Base-by-base conservation (phyloP, 1,139 yeast genomes). In the Magnusiomyces tetraspermus region DNA sequence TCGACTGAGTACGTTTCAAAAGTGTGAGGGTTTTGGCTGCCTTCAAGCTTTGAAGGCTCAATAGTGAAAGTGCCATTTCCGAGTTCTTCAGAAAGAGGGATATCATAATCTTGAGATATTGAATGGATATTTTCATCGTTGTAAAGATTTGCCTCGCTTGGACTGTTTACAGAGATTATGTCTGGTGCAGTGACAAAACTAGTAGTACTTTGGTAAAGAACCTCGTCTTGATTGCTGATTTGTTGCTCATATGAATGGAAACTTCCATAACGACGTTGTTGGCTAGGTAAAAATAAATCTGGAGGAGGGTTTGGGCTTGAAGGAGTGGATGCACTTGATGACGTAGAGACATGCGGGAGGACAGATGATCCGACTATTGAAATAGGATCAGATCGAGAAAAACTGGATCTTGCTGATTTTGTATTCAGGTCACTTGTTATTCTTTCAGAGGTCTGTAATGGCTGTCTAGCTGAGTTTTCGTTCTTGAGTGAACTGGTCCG, bases 181-280 rank as follows among this genome's bases (percentile, higher is more conserved):
- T 46, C 49, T 17, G 31, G 21, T 26, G 49, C 49, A 22, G 33
- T 46, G 17, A 33, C 40, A 46, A 46, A 46, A 22, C 42, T 46
- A 15, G 26, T 17, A 15, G 49, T 46, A 22, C 49, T 46, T 23
- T 46, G 31, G 19, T 42, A 42, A 15, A 46, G 23, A 3, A 42
- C 17, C n/a, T 46, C 49, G 13, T 46, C 41, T 22, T 46, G 42
- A n/a, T 5, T 6, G 23, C 28, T 36, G 11, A 15, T 13, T 8
- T 15, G 23, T 15, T 38, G 42, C 3, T 38, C 42, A 5, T 17
- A 8, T 19, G 8, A 19, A 5, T 5, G 8, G 5, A 3, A 19
- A 33, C n/a, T 8, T 38, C 15, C 24, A 15, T 38, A 24, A 5
- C 42, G 42, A 19, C 15, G 17, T 6, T 38, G 42, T 19, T 38